These are phyloP conservation scores for Boletellus sp. DNA, from an alignment of 768 basidiomycete species.

Conservation along the genomic window DNA sequence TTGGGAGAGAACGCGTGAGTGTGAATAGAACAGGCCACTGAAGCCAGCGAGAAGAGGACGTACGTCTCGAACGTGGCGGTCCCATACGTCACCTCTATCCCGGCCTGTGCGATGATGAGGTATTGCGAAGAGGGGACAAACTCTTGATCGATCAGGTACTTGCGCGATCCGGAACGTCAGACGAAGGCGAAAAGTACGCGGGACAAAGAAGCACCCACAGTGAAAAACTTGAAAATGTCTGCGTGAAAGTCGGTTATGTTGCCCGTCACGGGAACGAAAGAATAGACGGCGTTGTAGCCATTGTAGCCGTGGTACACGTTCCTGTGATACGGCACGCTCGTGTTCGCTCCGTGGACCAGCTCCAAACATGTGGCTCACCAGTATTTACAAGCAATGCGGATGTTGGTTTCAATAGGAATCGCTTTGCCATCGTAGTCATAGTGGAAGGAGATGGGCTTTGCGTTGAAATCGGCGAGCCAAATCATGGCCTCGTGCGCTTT, in stretches of 20 bases:
- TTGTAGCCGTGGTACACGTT: slow-evolving; percentile 54
- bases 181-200: not conserved
- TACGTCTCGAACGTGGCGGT: slow-evolving; percentile 52
- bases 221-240: slow-evolving; percentile 52
- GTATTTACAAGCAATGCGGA: slow-evolving; percentile 46
- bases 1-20: not conserved
- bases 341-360: not conserved
- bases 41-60: slow-evolving; percentile 19
- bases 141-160: slow-evolving; percentile 51
- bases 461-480: slow-evolving; percentile 58
- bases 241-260: slow-evolving; percentile 47
- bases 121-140: slow-evolving; percentile 50
- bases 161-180: not conserved
- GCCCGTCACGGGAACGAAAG: slow-evolving; percentile 41
- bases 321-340: slow-evolving; percentile 31
- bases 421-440: slow-evolving; percentile 48
- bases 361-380: slow-evolving; percentile 37
- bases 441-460: slow-evolving; percentile 51
- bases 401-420: slow-evolving; percentile 37
- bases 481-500: slow-evolving; percentile 54
- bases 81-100: slow-evolving; percentile 62
- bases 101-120: slow-evolving; percentile 56
- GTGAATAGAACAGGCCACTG: not conserved
- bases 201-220: slow-evolving; percentile 27
- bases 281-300: slow-evolving; percentile 49